Percentiles rank a stretch among this genome's conserved stretches.
Conservation (phyloP, 2,329 filamentous ascomycete species). For the Biscogniauxia mediterranea region DNA sequence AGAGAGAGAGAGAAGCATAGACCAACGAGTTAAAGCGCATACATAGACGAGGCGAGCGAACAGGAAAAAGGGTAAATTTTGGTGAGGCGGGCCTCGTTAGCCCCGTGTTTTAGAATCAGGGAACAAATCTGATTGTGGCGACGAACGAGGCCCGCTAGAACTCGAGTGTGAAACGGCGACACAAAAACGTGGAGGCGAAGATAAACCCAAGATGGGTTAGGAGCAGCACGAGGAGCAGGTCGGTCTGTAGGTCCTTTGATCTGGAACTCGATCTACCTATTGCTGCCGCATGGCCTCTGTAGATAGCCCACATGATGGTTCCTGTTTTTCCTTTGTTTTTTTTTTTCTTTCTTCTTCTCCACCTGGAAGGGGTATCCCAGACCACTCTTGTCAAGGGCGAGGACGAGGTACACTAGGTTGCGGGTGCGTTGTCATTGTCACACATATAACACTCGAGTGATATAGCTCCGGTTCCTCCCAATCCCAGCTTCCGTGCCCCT, state of each 20-base stretch:
- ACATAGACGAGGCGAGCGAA: not conserved
- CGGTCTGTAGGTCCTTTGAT: conserved; percentile 7
- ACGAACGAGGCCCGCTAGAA: not conserved
- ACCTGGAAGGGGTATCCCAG: conserved; percentile 18
- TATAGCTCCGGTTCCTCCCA: conserved; percentile 21
- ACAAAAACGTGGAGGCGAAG: conserved; percentile 20
- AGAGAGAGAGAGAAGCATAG: not conserved
- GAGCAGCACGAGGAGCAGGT: not conserved
- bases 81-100: conserved; percentile 9
- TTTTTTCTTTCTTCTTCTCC: not conserved
- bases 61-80: not conserved
- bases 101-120: conserved; percentile 16
- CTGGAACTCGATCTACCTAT: conserved; percentile 12
- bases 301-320: not conserved
- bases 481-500: conserved; percentile 16
- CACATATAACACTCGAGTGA: conserved; percentile 30
- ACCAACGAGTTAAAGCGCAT: not conserved
- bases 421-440: conserved; percentile 34
- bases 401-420: conserved; percentile 11
- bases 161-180: conserved; percentile 7
- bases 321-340: not conserved
- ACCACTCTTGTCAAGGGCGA: not conserved
- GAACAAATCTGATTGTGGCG: not conserved
- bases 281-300: conserved; percentile 10
- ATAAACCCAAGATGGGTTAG: not conserved